phyloP scores from a whole-genome alignment of 2,329 filamentous ascomycete species.

The Venturiaceae sp. region DNA sequence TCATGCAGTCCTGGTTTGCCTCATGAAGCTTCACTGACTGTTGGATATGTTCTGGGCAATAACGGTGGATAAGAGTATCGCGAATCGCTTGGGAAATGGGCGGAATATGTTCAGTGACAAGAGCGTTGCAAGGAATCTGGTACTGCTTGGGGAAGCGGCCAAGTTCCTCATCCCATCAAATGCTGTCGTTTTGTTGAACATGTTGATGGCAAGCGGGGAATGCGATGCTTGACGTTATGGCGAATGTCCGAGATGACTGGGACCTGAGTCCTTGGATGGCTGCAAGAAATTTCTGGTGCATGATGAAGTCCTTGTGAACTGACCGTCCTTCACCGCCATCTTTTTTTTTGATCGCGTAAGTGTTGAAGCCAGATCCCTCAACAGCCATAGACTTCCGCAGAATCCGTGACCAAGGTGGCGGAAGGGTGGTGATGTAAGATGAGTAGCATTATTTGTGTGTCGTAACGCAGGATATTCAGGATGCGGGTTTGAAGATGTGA shows the following conservation, averaged over 20 bases:
- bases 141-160: slow-evolving; percentile 16
- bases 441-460: not conserved
- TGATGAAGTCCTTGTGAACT: slow-evolving; percentile 11
- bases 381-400: slow-evolving; percentile 12
- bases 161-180: slow-evolving; percentile 10
- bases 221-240: slow-evolving; percentile 9
- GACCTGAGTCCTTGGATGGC: not conserved
- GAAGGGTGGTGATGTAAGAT: not conserved
- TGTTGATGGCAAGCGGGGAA: not conserved
- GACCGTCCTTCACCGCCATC: slow-evolving; percentile 12
- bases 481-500: not conserved
- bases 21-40: slow-evolving; percentile 3
- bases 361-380: not conserved
- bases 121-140: slow-evolving; percentile 23
- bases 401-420: slow-evolving; percentile 16
- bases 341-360: slow-evolving; percentile 10
- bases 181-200: not conserved
- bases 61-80: slow-evolving; percentile 21
- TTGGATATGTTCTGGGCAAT: slow-evolving; percentile 18
- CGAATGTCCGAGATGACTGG: not conserved
- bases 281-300: slow-evolving; percentile 7
- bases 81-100: slow-evolving; percentile 18
- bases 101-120: slow-evolving; percentile 25
- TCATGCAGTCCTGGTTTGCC: slow-evolving; percentile 33
- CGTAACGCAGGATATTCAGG: not conserved